Conservation (phyloP, 805 yeast species). For the Nakazawaea wyomingensis region DNA sequence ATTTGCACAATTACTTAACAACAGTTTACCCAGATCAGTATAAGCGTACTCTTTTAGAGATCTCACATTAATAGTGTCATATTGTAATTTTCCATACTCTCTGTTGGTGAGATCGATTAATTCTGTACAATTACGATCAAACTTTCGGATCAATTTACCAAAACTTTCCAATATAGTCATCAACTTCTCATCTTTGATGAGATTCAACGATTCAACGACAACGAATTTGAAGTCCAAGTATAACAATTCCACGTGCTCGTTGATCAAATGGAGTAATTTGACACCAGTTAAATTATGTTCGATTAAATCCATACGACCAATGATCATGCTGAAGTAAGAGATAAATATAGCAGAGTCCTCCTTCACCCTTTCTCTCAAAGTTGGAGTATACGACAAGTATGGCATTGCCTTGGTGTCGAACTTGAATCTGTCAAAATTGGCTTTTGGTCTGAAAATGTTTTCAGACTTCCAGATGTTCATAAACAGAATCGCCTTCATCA, state of each 20-base stretch:
- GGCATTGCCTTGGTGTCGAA: conserved; percentile 31
- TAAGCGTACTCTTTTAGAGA: neutral
- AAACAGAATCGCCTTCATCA: conserved; percentile 59
- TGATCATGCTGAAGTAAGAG: conserved; percentile 57
- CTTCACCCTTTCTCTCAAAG: conserved; percentile 54
- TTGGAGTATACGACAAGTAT: conserved; percentile 49
- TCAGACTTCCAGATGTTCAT: conserved; percentile 70
- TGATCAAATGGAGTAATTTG: conserved; percentile 57
- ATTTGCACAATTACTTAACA: conserved; percentile 4
- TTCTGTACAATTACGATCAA: neutral
- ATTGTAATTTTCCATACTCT: neutral
- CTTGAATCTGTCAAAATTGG: conserved; percentile 6
- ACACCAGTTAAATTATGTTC: conserved; percentile 72
- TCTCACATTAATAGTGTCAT: neutral
- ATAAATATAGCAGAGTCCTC: conserved; percentile 55
- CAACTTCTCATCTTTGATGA: neutral
- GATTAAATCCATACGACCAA: conserved; percentile 74
- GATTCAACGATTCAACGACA: neutral
- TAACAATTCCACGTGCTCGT: conserved; percentile 63
- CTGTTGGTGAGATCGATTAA: neutral
- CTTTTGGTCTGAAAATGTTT: conserved; percentile 23
- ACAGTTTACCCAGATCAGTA: neutral
- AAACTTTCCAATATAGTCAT: neutral
- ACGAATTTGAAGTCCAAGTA: conserved; percentile 41
- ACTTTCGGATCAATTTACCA: neutral